phyloP scores from a whole-genome alignment of 2,329 filamentous ascomycete genomes.

The Corniculantispora saksenae region DNA sequence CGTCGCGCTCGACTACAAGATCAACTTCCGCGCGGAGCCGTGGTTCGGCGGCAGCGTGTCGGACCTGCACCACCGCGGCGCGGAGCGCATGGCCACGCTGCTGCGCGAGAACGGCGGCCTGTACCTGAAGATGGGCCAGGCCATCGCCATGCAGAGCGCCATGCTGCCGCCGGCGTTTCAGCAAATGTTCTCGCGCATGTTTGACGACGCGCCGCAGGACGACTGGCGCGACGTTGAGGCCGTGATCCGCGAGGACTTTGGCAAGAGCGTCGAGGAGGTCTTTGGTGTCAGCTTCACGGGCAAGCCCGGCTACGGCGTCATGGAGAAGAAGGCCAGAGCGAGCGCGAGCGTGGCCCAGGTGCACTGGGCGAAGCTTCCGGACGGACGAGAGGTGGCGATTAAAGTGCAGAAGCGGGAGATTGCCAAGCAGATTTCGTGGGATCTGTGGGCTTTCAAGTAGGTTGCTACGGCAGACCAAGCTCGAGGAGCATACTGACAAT shows the following conservation, averaged over 20 bases:
- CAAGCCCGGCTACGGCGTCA: constrained; percentile 65
- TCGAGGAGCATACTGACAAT: constrained; percentile 21
- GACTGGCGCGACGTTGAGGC: constrained; percentile 81
- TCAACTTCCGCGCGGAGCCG: constrained; percentile 87
- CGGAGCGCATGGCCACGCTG: constrained; percentile 78
- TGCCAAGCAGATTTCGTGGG: constrained; percentile 85
- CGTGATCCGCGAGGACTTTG: constrained; percentile 88
- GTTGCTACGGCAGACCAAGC: constrained; percentile 28
- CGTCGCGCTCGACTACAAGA: constrained; percentile 90
- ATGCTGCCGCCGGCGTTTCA: constrained; percentile 93
- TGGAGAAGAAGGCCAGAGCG: constrained; percentile 63
- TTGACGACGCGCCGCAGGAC: constrained; percentile 95
- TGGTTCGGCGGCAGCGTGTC: constrained; percentile 70
- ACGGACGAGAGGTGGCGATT: constrained; percentile 89
- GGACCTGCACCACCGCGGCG: constrained; percentile 81
- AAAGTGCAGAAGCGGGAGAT: constrained; percentile 98
- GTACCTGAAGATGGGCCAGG: constrained; percentile 97
- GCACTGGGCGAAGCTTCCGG: constrained; percentile 83
- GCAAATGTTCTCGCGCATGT: constrained; percentile 94
- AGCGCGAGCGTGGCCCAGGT: constrained; percentile 96
- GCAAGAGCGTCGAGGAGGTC: constrained; percentile 81
- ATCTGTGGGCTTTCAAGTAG: constrained; percentile 91
- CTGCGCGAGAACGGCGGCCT: constrained; percentile 85
- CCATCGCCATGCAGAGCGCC: constrained; percentile 96
- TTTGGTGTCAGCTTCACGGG: constrained; percentile 85